Percentiles rank a stretch among this genome's conserved stretches.
These are phyloP conservation scores for Salvia sclarea DNA, from an alignment of 305 asterid genomes.

Conservation along the genomic window DNA sequence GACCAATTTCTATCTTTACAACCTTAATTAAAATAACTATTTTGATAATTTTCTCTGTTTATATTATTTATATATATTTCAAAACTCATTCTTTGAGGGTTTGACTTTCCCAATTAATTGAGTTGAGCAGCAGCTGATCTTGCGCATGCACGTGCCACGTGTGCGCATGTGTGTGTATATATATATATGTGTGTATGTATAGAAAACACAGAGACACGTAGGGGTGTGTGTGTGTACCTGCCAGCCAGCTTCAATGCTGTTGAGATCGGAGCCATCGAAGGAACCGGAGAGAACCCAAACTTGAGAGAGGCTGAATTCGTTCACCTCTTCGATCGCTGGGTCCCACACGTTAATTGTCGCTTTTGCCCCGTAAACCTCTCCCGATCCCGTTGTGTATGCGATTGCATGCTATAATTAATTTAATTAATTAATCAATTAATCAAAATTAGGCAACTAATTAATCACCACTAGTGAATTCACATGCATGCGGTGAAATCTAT, in stretches of 20 bases:
- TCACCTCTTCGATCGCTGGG: slow-evolving; percentile 62
- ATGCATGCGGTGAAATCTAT: too few relatives aligned
- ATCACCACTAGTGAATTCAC: too few relatives aligned
- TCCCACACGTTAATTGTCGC: slow-evolving; percentile 98
- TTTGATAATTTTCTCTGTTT: too few relatives aligned
- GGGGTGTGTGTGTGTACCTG: slow-evolving; percentile 58
- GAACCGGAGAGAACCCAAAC: slow-evolving; percentile 94
- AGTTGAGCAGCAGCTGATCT: too few relatives aligned
- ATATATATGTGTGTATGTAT: not conserved
- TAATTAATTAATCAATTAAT: not conserved
- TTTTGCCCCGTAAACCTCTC: slow-evolving; percentile 78
- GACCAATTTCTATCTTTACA: too few relatives aligned
- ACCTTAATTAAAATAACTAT: too few relatives aligned
- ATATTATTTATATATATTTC: too few relatives aligned
- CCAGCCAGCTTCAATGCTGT: slow-evolving; percentile 97
- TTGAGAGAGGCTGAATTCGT: slow-evolving; percentile 91
- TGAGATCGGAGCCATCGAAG: slow-evolving; percentile 91
- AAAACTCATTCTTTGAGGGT: too few relatives aligned
- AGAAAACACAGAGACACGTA: not conserved
- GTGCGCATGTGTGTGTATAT: not conserved
- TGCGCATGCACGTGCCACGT: not conserved
- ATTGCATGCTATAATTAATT: slow-evolving; percentile 99
- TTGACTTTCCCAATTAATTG: too few relatives aligned
- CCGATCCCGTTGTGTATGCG: slow-evolving; percentile 67
- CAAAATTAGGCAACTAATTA: not conserved